Percentiles rank a stretch among this genome's conserved stretches.
Evolutionary conservation across 2,329 filamentous ascomycete genomes (phyloP).

Genomic region (Colletotrichum falcatum): DNA sequence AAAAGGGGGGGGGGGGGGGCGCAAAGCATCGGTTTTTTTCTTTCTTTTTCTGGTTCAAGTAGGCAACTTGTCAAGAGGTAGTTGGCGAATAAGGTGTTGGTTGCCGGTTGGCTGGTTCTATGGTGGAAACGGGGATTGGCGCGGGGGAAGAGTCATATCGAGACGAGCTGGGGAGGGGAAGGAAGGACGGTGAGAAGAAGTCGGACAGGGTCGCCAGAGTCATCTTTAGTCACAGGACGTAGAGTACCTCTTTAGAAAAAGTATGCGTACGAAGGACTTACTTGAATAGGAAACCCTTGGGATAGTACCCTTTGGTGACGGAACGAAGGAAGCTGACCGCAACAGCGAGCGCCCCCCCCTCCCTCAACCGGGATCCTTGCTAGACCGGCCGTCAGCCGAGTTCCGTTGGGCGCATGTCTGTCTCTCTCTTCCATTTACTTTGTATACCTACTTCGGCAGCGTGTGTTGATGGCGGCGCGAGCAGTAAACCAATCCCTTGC

Average conservation of each 20-base stretch:
- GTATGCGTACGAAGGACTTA: too few species aligned
- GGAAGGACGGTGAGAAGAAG: not conserved
- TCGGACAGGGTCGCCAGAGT: not conserved
- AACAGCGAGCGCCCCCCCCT: too few species aligned
- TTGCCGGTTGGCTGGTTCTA: not conserved
- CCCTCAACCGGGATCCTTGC: not conserved
- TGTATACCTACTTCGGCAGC: too few species aligned
- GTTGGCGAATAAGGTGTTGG: not conserved
- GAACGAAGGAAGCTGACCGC: not conserved
- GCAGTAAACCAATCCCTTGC: not conserved
- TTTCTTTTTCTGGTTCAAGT: too few species aligned
- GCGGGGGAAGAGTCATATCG: not conserved
- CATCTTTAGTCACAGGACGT: not conserved
- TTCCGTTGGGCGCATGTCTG: not conserved
- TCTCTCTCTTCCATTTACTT: not conserved
- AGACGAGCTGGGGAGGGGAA: not conserved
- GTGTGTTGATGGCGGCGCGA: not conserved
- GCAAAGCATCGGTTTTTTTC: constrained; percentile 11
- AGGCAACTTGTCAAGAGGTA: not conserved
- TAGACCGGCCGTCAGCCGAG: not conserved
- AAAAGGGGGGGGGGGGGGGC: not conserved
- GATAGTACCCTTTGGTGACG: too few species aligned
- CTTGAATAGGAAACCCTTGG: too few species aligned
- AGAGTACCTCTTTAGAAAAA: too few species aligned
- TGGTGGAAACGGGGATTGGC: not conserved